Evolutionary conservation across 805 yeast genomes (phyloP).

Genomic region (Lipomyces sp.): DNA sequence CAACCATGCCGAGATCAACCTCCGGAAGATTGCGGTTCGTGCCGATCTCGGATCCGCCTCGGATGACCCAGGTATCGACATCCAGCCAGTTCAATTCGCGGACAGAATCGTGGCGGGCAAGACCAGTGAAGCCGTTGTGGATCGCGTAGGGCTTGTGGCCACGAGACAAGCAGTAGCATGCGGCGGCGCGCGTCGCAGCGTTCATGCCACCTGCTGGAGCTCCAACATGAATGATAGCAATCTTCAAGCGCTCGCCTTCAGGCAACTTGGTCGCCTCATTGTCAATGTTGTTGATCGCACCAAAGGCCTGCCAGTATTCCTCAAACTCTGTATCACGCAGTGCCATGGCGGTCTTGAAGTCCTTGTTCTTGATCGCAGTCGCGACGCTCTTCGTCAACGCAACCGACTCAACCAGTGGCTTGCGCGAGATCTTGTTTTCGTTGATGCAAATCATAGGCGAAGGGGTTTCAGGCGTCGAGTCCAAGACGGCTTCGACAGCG

Average conservation of each 20-base stretch:
- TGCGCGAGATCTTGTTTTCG: conserved; percentile 82
- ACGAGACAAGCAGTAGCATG: conserved; percentile 77
- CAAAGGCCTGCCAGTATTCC: conserved; percentile 72
- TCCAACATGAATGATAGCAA: conserved; percentile 89
- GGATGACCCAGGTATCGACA: conserved; percentile 80
- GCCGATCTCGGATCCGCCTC: conserved; percentile 96
- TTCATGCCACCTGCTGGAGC: conserved; percentile 98
- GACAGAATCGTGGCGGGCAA: conserved; percentile 84
- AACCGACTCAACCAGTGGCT: conserved; percentile 87
- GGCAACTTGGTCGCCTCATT: conserved; percentile 62
- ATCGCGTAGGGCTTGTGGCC: conserved; percentile 92
- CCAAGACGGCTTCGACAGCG: conserved; percentile 90
- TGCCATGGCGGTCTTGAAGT: conserved; percentile 82
- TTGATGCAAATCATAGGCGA: conserved; percentile 90
- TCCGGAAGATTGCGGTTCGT: conserved; percentile 88
- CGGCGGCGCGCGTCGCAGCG: conserved; percentile 87
- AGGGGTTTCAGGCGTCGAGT: conserved; percentile 83
- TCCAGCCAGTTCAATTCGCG: conserved; percentile 74
- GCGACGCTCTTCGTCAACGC: conserved; percentile 86
- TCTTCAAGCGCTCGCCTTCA: conserved; percentile 56
- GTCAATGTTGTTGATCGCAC: conserved; percentile 64
- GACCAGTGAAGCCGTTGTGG: conserved; percentile 89
- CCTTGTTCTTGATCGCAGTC: conserved; percentile 69
- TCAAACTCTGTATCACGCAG: conserved; percentile 84
- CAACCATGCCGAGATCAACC: conserved; percentile 80